These are phyloP conservation scores for Aspergillus kassunensis DNA, from an alignment of 495 filamentous ascomycete species.

Conservation along the genomic window DNA sequence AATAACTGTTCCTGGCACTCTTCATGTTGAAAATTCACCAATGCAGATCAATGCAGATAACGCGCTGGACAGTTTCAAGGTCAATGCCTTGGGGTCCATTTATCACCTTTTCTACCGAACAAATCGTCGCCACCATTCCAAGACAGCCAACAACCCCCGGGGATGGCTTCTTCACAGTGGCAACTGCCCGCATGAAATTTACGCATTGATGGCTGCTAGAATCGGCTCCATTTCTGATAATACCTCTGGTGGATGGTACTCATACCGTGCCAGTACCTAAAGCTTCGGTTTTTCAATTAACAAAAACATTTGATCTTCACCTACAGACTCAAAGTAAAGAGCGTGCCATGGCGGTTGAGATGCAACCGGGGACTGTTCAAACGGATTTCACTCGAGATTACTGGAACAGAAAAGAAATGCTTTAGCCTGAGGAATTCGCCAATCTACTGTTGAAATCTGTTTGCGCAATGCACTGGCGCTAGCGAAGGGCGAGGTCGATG, in stretches of 20 bases:
- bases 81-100: slow-evolving; percentile 72
- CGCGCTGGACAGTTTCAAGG: slow-evolving; percentile 58
- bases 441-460: slow-evolving; percentile 54
- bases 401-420: slow-evolving; percentile 58
- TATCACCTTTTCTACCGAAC: slow-evolving; percentile 61
- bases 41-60: slow-evolving; percentile 52
- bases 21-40: slow-evolving; percentile 71
- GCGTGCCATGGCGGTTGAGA: slow-evolving; percentile 60
- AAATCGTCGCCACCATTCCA: slow-evolving; percentile 31
- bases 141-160: background rate
- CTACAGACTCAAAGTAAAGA: slow-evolving; percentile 49
- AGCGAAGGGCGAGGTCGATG: slow-evolving; percentile 58
- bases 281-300: slow-evolving; percentile 64
- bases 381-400: slow-evolving; percentile 70
- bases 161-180: background rate
- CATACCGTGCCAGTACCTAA: slow-evolving; percentile 73
- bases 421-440: slow-evolving; percentile 59
- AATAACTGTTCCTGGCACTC: slow-evolving; percentile 66
- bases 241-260: slow-evolving; percentile 66
- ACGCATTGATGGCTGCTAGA: slow-evolving; percentile 69
- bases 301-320: slow-evolving; percentile 71
- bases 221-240: slow-evolving; percentile 75
- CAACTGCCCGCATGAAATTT: slow-evolving; percentile 50
- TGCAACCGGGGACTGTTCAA: slow-evolving; percentile 81
- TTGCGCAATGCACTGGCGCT: slow-evolving; percentile 15